Evolutionary conservation across 2,329 filamentous ascomycete species (phyloP).

Genomic region (Capronia coronata): DNA sequence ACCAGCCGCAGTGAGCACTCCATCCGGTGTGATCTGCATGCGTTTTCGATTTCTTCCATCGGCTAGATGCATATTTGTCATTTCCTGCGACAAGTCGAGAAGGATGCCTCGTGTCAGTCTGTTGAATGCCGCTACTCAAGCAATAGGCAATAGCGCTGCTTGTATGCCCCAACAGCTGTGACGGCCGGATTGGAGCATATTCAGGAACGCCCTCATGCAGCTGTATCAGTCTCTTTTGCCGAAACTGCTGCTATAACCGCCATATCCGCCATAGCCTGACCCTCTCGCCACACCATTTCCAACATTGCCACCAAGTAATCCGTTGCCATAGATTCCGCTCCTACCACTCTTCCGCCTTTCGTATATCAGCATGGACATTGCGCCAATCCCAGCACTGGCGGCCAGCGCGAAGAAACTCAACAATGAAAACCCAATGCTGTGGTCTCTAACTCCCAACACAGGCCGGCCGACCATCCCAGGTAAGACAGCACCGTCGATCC

Average conservation of each 20-base stretch:
- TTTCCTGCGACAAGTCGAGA: too few relatives aligned
- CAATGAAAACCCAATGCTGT: constrained; percentile 28
- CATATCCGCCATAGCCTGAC: constrained; percentile 28
- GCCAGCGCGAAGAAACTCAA: constrained; percentile 28
- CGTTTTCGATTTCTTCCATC: too few relatives aligned
- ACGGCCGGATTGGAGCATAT: too few relatives aligned
- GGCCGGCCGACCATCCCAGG: constrained; percentile 29
- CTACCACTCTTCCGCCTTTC: constrained; percentile 27
- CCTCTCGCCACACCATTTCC: constrained; percentile 20
- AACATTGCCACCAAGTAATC: constrained; percentile 24
- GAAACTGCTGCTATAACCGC: constrained; percentile 24
- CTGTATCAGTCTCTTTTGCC: constrained; percentile 27
- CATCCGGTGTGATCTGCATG: too few relatives aligned
- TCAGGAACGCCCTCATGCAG: not conserved
- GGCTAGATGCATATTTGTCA: too few relatives aligned
- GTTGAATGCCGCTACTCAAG: too few relatives aligned
- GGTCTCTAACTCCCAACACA: constrained; percentile 23
- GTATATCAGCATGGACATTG: constrained; percentile 27
- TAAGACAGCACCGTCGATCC: constrained; percentile 46
- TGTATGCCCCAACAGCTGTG: too few relatives aligned
- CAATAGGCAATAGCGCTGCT: too few relatives aligned
- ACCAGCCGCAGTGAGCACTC: too few relatives aligned
- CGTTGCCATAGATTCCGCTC: constrained; percentile 23
- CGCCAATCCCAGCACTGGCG: constrained; percentile 28
- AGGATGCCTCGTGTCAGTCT: too few relatives aligned